Evolutionary conservation across 139 green algal species (phyloP).

Genomic region (Chlorella sp.): DNA sequence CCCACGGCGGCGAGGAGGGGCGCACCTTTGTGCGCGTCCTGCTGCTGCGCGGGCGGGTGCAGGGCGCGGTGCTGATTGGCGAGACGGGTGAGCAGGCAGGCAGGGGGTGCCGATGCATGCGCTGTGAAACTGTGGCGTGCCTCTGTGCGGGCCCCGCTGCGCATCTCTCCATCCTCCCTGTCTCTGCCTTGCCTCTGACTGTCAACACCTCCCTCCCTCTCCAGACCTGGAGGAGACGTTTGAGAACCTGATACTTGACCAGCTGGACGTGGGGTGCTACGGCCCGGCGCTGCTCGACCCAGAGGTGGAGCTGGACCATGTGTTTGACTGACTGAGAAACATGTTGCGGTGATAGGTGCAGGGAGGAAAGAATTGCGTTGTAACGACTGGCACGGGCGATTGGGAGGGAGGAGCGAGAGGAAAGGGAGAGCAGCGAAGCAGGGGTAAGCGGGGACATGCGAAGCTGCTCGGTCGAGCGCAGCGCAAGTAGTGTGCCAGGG

Average conservation of each 20-base stretch:
- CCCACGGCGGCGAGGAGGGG: not conserved
- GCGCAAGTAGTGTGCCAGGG: too few relatives aligned
- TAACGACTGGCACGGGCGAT: too few relatives aligned
- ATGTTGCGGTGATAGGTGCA: too few relatives aligned
- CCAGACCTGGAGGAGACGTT: conserved; percentile 80
- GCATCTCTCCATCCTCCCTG: not conserved
- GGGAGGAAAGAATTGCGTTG: too few relatives aligned
- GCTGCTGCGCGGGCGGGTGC: conserved; percentile 70
- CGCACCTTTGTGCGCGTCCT: conserved; percentile 82
- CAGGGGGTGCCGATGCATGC: too few relatives aligned
- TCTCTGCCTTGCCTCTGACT: not conserved
- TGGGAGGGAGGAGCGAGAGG: too few relatives aligned
- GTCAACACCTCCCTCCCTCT: not conserved
- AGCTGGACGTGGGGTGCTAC: conserved; percentile 72
- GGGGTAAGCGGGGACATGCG: too few relatives aligned
- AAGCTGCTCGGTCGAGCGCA: too few relatives aligned
- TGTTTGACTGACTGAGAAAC: conserved; percentile 38
- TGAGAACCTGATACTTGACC: conserved; percentile 89
- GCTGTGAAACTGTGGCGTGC: too few relatives aligned
- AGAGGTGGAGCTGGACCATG: conserved; percentile 58
- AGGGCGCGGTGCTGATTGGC: conserved; percentile 80
- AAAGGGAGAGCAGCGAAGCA: too few relatives aligned
- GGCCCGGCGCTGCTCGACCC: conserved; percentile 77
- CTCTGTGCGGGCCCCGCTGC: too few relatives aligned
- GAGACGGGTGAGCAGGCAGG: conserved; percentile 51